phyloP scores from a whole-genome alignment of 1,139 yeast species.

The Tardiomyces blankii region DNA sequence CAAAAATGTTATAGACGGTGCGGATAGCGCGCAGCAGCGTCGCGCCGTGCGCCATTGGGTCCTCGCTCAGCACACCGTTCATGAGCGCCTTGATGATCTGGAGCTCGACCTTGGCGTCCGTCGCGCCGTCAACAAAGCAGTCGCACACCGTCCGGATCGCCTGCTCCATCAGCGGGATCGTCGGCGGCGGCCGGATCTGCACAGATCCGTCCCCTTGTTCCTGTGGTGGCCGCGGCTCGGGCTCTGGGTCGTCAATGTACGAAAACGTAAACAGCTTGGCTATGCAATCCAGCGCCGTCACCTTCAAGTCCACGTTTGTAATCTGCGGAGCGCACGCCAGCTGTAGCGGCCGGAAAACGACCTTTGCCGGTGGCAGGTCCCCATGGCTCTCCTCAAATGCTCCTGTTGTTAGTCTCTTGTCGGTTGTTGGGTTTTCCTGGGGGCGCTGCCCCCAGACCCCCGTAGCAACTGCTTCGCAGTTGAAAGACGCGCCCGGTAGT shows the following conservation, averaged over 20 bases:
- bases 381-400: constrained; percentile 15
- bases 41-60: constrained; percentile 85
- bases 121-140: constrained; percentile 85
- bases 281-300: constrained; percentile 51
- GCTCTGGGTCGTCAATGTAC: constrained; percentile 41
- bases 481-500: too few species aligned
- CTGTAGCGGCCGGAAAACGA: constrained; percentile 51
- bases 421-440: too few species aligned
- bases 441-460: too few species aligned
- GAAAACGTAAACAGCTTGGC: constrained; percentile 58
- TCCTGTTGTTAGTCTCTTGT: neutral
- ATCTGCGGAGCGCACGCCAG: constrained; percentile 43
- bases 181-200: constrained; percentile 40
- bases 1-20: constrained; percentile 85
- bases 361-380: constrained; percentile 32
- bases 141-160: constrained; percentile 79
- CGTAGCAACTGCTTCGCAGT: too few species aligned
- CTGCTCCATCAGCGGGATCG: constrained; percentile 59
- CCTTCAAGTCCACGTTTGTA: constrained; percentile 39
- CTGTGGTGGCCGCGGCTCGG: constrained; percentile 26
- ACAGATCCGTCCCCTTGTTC: constrained; percentile 24
- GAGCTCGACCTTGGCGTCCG: constrained; percentile 78
- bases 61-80: constrained; percentile 71
- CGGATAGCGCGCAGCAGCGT: constrained; percentile 81
- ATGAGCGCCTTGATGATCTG: constrained; percentile 89